phyloP scores from a whole-genome alignment of 805 yeast species.

The Blastobotrys chiropterorum region DNA sequence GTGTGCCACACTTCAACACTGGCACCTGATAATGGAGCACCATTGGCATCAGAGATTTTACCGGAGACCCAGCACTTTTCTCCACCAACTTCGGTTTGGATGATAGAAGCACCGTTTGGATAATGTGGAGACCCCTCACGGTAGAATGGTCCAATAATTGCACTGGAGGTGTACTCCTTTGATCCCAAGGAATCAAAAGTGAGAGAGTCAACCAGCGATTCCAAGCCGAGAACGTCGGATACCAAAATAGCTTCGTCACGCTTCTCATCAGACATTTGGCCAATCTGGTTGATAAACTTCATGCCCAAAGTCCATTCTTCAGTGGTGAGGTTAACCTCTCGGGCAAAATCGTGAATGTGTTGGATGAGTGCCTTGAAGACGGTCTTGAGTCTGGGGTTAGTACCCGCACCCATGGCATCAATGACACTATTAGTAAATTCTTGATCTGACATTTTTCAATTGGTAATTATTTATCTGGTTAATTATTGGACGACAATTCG shows the following conservation, averaged over 20 bases:
- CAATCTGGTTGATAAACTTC: conserved; percentile 30
- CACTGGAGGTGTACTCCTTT: background rate
- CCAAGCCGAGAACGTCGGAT: conserved; percentile 33
- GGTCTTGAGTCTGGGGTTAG: conserved; percentile 10
- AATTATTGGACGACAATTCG: background rate
- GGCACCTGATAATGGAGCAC: conserved; percentile 29
- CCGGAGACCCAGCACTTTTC: conserved; percentile 27
- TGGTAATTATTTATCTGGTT: background rate
- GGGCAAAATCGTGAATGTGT: conserved; percentile 34
- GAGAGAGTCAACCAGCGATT: conserved; percentile 32
- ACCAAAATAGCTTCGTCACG: conserved; percentile 34
- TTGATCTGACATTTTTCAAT: background rate
- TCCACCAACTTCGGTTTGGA: conserved; percentile 32
- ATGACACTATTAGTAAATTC: background rate
- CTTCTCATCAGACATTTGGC: conserved; percentile 30
- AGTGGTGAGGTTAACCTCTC: conserved; percentile 32
- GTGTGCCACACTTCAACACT: conserved; percentile 35
- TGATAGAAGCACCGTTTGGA: conserved; percentile 30
- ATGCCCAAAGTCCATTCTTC: conserved; percentile 35
- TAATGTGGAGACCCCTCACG: conserved; percentile 30
- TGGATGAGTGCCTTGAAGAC: conserved; percentile 25
- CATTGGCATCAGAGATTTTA: conserved; percentile 26
- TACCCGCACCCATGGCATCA: conserved; percentile 3
- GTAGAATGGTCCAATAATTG: conserved; percentile 32
- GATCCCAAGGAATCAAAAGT: conserved; percentile 29